Evolutionary conservation across 177 flowering plant species (phyloP).

Genomic region (Vitis hybrid): DNA sequence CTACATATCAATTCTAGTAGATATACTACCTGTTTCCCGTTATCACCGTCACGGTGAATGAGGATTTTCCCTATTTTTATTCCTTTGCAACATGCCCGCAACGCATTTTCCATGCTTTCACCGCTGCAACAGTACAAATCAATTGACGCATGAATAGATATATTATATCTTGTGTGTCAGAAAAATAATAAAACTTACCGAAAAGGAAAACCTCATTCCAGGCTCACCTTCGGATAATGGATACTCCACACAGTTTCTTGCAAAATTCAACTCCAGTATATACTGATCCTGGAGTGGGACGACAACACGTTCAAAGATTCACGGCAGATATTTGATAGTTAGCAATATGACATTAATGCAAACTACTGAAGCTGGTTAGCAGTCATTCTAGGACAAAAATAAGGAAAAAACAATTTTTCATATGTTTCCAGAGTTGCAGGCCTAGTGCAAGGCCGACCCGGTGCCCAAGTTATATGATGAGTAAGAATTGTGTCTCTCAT

Average conservation of each 20-base stretch:
- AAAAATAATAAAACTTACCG: not conserved
- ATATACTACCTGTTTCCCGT: slow-evolving; percentile 82
- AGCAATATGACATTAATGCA: no score
- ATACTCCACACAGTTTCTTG: slow-evolving; percentile 97
- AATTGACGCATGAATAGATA: no score
- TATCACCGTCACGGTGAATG: slow-evolving; percentile 97
- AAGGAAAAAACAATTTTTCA: no score
- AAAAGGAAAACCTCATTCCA: slow-evolving; percentile 23
- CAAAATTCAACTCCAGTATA: slow-evolving; percentile 98
- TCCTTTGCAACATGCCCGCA: slow-evolving; percentile 99
- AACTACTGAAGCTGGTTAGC: no score
- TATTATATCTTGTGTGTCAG: not conserved
- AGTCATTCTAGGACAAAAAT: no score
- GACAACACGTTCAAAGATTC: slow-evolving; percentile 1
- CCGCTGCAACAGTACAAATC: slow-evolving; percentile 48
- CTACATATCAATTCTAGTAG: not conserved
- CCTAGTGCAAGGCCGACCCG: no score
- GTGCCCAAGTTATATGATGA: no score
- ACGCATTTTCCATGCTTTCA: slow-evolving; percentile 99
- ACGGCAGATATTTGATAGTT: not conserved
- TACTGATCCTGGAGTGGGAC: slow-evolving; percentile 63
- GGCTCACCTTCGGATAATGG: slow-evolving; percentile 93
- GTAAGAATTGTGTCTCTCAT: no score
- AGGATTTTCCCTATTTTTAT: slow-evolving; percentile 98
- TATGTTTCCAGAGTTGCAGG: no score